Evolutionary conservation across 768 basidiomycete genomes (phyloP).

Genomic region (Gautieria morchelliformis): DNA sequence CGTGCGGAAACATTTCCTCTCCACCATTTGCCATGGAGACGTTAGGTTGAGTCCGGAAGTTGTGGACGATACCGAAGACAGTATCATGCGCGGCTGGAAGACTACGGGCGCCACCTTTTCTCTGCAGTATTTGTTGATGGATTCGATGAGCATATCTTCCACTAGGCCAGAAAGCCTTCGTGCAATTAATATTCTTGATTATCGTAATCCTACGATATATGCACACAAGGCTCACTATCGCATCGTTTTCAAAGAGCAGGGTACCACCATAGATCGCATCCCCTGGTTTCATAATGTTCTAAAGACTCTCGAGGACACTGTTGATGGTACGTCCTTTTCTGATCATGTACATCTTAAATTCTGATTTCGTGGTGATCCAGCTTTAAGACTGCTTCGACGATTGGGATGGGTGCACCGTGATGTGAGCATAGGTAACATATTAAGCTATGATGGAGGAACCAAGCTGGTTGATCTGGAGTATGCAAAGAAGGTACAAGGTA

Average conservation of each 20-base stretch:
- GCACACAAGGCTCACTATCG: constrained; percentile 8
- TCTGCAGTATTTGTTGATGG: no score
- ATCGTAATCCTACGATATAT: background rate
- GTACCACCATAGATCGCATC: constrained; percentile 5
- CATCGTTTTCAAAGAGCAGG: constrained; percentile 13
- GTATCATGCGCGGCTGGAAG: no score
- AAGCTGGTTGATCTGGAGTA: constrained; percentile 13
- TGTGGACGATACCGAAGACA: no score
- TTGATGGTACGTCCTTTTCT: background rate
- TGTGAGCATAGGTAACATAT: constrained; percentile 12
- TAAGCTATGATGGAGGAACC: background rate
- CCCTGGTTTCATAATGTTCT: background rate
- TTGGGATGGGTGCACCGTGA: constrained; percentile 14
- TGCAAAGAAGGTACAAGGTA: background rate
- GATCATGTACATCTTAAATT: background rate
- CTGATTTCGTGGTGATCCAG: background rate
- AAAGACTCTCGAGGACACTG: background rate
- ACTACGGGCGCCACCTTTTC: no score
- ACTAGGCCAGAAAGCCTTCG: no score
- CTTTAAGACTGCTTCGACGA: constrained; percentile 4
- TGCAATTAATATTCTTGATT: no score
- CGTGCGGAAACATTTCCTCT: background rate
- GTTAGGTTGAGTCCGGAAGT: background rate
- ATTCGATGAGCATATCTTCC: no score
- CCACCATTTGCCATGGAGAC: background rate